Evolutionary conservation across 2,329 filamentous ascomycete genomes (phyloP).

Genomic region (Diaporthe helianthi): DNA sequence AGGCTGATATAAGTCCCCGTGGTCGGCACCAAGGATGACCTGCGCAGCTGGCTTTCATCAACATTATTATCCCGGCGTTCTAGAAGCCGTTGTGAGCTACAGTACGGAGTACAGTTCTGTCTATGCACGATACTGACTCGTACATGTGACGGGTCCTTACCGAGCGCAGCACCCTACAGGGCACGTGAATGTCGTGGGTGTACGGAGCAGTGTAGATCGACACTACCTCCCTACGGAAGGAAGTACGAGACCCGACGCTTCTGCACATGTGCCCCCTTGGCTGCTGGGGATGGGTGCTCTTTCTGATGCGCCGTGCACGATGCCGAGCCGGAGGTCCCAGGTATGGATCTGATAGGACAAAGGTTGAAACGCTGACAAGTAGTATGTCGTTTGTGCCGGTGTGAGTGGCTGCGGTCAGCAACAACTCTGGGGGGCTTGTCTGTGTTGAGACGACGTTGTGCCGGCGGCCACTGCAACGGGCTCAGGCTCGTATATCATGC

Average conservation of each 20-base stretch:
- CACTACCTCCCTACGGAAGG: too few species aligned
- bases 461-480: neutral
- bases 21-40: neutral
- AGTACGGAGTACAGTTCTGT: too few species aligned
- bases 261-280: neutral
- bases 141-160: neutral
- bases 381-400: neutral
- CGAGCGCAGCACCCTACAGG: neutral
- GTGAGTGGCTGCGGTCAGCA: conserved; percentile 5
- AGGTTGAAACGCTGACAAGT: conserved; percentile 8
- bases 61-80: conserved; percentile 9
- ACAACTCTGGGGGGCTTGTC: neutral
- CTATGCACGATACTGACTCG: conserved; percentile 23
- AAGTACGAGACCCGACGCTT: neutral
- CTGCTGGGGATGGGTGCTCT: neutral
- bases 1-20: conserved; percentile 16
- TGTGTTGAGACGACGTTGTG: neutral
- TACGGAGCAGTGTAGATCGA: conserved; percentile 4
- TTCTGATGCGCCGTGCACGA: neutral
- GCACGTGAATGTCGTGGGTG: neutral
- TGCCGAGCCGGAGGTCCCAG: neutral
- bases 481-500: neutral
- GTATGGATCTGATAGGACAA: neutral
- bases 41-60: neutral
- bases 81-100: neutral